Evolutionary conservation across 208 protist species (phyloP).

Genomic region (Trypanosoma melophagium): DNA sequence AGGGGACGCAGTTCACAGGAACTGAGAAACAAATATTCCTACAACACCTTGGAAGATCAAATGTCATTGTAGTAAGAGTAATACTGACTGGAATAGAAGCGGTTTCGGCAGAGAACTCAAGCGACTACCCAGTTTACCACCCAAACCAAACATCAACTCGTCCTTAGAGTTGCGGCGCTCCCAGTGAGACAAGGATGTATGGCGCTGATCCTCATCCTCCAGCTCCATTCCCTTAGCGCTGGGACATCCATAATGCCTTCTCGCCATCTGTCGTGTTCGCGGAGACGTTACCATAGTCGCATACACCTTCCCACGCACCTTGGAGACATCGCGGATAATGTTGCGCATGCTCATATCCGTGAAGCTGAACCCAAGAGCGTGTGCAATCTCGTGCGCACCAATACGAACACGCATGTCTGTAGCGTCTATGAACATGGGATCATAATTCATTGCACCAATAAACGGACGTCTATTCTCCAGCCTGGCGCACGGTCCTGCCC

Average conservation of each 20-base stretch:
- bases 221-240: conserved; percentile 55
- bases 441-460: conserved; percentile 52
- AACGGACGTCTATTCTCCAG: conserved; percentile 18
- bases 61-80: no score
- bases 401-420: conserved; percentile 15
- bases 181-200: conserved; percentile 76
- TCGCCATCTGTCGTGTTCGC: conserved; percentile 29
- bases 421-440: conserved; percentile 30
- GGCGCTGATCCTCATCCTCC: conserved; percentile 53
- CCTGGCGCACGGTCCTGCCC: conserved; percentile 5
- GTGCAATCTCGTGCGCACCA: conserved; percentile 76
- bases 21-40: no score
- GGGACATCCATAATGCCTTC: conserved; percentile 64
- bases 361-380: conserved; percentile 58
- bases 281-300: conserved; percentile 30
- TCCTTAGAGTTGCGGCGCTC: conserved; percentile 77
- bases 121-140: no score
- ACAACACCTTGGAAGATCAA: no score
- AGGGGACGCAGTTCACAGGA: no score
- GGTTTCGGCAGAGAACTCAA: no score
- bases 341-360: not conserved
- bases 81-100: no score
- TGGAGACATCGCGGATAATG: conserved; percentile 5
- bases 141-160: conserved; percentile 63
- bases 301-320: conserved; percentile 36